Evolutionary conservation across 2,329 filamentous ascomycete species (phyloP).

Genomic region (Neonectria coccinea): DNA sequence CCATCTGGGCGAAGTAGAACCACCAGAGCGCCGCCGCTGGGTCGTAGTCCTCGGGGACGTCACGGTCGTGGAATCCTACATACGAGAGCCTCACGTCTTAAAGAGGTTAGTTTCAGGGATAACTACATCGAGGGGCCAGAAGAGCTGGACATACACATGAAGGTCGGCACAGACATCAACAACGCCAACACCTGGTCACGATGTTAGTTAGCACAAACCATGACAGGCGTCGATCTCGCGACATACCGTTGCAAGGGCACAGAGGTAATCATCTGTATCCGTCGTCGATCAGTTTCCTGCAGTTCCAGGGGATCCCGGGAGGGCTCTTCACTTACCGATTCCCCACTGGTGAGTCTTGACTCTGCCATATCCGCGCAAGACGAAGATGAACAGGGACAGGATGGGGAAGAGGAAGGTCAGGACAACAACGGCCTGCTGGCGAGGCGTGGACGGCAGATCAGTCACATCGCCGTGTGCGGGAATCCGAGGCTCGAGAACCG

Average conservation of each 20-base stretch:
- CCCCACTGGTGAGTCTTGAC: conserved; percentile 28
- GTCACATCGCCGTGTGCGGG: conserved; percentile 22
- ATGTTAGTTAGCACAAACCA: conserved; percentile 7
- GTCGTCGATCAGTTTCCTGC: conserved; percentile 14
- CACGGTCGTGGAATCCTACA: conserved; percentile 23
- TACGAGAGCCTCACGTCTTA: conserved; percentile 29
- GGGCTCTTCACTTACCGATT: conserved; percentile 19
- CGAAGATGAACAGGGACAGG: conserved; percentile 19
- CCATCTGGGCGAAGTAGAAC: conserved; percentile 54
- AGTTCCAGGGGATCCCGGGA: background rate
- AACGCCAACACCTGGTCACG: conserved; percentile 20
- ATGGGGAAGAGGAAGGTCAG: conserved; percentile 27
- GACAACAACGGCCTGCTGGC: conserved; percentile 18
- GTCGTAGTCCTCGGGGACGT: conserved; percentile 21
- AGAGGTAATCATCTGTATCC: conserved; percentile 25
- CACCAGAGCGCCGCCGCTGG: conserved; percentile 36
- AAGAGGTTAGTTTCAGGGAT: background rate
- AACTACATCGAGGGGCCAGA: background rate
- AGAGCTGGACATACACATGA: conserved; percentile 25
- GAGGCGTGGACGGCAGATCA: conserved; percentile 18
- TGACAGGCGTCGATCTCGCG: background rate
- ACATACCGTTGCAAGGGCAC: conserved; percentile 29
- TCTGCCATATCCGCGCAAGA: conserved; percentile 25
- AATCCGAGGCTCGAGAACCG: conserved; percentile 17
- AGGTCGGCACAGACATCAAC: conserved; percentile 28